Conservation (phyloP, 73 alveolate species). For the Paraurostyla sp. region DNA sequence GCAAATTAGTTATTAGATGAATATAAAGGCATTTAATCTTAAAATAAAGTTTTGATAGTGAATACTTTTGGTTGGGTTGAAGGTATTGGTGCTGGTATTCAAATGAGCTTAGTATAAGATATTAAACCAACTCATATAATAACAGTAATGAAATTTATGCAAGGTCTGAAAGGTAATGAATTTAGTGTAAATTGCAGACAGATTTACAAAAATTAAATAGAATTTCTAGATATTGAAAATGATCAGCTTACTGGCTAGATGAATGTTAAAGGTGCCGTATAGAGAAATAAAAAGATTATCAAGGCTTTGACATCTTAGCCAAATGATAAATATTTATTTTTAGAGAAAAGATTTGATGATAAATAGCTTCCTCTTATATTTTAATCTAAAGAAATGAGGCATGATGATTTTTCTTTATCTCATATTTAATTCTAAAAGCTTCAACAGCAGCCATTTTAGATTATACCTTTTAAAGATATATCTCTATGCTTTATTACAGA, state of each 20-base stretch:
- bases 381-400: neutral
- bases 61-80: constrained; percentile 58
- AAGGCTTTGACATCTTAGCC: constrained; percentile 27
- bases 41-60: constrained; percentile 6
- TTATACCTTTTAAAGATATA: constrained; percentile 20
- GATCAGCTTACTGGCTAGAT: constrained; percentile 3
- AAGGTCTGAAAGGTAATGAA: constrained; percentile 16
- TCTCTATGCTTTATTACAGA: constrained; percentile 2
- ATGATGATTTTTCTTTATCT: constrained; percentile 31
- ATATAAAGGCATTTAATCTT: neutral
- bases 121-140: constrained; percentile 20
- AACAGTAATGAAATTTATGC: neutral
- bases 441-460: constrained; percentile 9
- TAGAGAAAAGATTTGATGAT: neutral
- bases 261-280: constrained; percentile 58
- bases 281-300: constrained; percentile 46
- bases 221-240: constrained; percentile 31
- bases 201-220: neutral
- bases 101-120: neutral
- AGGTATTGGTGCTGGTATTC: constrained; percentile 54
- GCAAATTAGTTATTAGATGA: neutral
- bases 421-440: neutral
- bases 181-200: neutral
- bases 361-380: constrained; percentile 2
- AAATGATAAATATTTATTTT: constrained; percentile 10